These are phyloP conservation scores for Aspergillus arachidicola DNA, from an alignment of 2,329 filamentous ascomycete species.

Conservation along the genomic window DNA sequence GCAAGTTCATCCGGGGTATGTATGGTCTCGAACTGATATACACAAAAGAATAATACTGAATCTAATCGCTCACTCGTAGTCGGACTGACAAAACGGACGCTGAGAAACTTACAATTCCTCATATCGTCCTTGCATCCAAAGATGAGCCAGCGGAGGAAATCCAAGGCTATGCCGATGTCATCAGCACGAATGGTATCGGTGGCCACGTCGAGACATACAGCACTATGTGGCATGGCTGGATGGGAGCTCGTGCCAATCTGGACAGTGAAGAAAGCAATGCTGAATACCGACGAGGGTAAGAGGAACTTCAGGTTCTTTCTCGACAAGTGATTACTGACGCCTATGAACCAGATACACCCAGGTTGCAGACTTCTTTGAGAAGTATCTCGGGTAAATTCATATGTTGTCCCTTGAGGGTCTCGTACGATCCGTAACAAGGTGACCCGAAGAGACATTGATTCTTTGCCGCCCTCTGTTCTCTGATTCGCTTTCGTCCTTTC, in stretches of 20 bases:
- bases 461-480: no score
- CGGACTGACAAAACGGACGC: slow-evolving; percentile 61
- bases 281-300: slow-evolving; percentile 60
- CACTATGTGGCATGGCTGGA: slow-evolving; percentile 74
- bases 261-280: slow-evolving; percentile 57
- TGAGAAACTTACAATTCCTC: slow-evolving; percentile 60
- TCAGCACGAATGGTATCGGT: slow-evolving; percentile 55
- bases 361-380: slow-evolving; percentile 30
- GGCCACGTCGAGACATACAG: slow-evolving; percentile 65
- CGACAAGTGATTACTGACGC: not conserved
- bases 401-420: not conserved
- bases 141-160: slow-evolving; percentile 63
- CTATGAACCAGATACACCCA: slow-evolving; percentile 18
- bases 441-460: not conserved
- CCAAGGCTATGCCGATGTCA: slow-evolving; percentile 53
- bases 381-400: slow-evolving; percentile 14
- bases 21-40: not conserved
- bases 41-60: not conserved
- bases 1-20: slow-evolving; percentile 40
- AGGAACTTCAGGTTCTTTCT: not conserved
- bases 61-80: slow-evolving; percentile 8
- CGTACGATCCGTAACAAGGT: not conserved
- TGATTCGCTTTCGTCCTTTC: no score
- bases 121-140: slow-evolving; percentile 65
- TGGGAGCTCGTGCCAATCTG: slow-evolving; percentile 67